Percentiles rank a stretch among this genome's conserved stretches.
phyloP scores from a whole-genome alignment of 192 early-diverging fungal species.

The Linnemannia exigua region DNA sequence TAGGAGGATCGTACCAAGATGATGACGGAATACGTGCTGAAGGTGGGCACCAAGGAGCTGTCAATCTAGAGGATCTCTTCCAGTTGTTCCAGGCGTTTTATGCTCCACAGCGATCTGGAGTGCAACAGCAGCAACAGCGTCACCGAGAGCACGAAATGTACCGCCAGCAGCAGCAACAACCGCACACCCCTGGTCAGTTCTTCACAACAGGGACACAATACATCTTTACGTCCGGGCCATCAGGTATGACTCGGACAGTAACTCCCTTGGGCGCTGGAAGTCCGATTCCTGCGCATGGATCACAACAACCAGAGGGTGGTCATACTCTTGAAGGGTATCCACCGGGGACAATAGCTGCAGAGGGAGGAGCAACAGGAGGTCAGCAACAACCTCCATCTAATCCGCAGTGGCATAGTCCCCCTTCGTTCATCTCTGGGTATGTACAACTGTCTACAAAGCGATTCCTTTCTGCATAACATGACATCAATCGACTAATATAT shows the following conservation, averaged over 20 bases:
- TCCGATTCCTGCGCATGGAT: background rate
- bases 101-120: conserved; percentile 3
- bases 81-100: conserved; percentile 25
- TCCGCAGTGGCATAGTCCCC: conserved; percentile 32
- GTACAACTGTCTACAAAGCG: background rate
- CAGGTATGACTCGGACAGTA: background rate
- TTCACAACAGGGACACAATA: conserved; percentile 10
- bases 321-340: background rate
- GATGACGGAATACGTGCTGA: background rate
- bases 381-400: background rate
- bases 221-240: conserved; percentile 28
- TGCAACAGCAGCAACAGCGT: conserved; percentile 29
- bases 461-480: no score
- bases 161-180: conserved; percentile 24
- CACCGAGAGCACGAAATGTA: conserved; percentile 4
- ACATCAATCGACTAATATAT: background rate
- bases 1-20: background rate
- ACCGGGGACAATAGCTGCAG: background rate
- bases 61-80: conserved; percentile 37
- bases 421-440: conserved; percentile 35
- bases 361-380: background rate
- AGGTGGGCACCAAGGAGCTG: conserved; percentile 3
- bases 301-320: background rate
- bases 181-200: background rate
- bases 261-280: background rate